Percentiles rank a stretch among this genome's conserved stretches.
These are phyloP conservation scores for Helicocarpus griseus DNA, from an alignment of 2,329 filamentous ascomycete species.

Conservation along the genomic window DNA sequence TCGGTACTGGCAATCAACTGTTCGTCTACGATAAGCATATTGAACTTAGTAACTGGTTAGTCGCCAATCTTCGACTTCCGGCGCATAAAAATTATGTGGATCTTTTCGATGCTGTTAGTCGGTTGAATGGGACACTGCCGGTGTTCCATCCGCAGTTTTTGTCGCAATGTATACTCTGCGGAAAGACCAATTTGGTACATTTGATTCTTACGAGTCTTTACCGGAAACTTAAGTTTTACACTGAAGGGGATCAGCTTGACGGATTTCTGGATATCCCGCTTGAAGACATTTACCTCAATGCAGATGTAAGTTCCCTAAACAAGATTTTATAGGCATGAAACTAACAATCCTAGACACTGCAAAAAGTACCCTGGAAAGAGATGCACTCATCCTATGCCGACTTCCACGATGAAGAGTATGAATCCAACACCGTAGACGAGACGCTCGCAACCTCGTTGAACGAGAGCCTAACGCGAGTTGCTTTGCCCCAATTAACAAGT, in stretches of 20 bases:
- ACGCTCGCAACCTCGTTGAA: constrained; percentile 60
- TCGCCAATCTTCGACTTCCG: constrained; percentile 45
- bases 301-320: constrained; percentile 29
- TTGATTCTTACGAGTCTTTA: constrained; percentile 62
- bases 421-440: constrained; percentile 60
- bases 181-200: constrained; percentile 64
- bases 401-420: constrained; percentile 42
- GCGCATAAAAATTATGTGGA: constrained; percentile 47
- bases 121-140: constrained; percentile 77
- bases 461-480: constrained; percentile 63
- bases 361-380: constrained; percentile 38
- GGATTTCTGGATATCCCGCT: constrained; percentile 57
- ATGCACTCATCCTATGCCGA: constrained; percentile 43
- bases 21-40: constrained; percentile 76
- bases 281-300: constrained; percentile 39
- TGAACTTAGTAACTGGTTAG: constrained; percentile 50
- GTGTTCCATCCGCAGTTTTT: constrained; percentile 89
- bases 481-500: constrained; percentile 70
- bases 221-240: constrained; percentile 70
- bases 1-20: constrained; percentile 84
- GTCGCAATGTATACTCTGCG: constrained; percentile 73
- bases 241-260: constrained; percentile 70
- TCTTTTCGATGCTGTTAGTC: constrained; percentile 70
- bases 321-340: not conserved
- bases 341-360: constrained; percentile 25